Conservation (phyloP, 2,329 filamentous ascomycete species). For the Ceratocystis lukuohia region DNA sequence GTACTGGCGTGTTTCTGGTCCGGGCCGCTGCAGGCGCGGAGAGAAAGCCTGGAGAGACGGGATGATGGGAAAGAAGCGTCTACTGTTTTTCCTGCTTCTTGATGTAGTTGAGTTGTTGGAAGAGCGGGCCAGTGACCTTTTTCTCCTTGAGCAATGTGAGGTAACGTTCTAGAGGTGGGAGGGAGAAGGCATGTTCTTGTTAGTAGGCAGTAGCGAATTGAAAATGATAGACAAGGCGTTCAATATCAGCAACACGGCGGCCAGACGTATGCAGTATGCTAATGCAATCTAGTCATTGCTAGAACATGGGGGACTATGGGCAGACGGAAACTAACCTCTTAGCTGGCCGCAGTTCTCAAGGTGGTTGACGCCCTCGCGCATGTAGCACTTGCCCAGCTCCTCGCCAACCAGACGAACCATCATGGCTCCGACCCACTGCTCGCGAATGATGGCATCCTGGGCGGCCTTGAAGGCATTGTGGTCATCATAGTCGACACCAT, state of each 20-base stretch:
- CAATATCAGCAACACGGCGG: not conserved
- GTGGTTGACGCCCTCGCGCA: slow-evolving; percentile 72
- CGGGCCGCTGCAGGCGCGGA: not conserved
- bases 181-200: slow-evolving; percentile 11
- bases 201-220: slow-evolving; percentile 7
- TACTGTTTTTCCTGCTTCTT: slow-evolving; percentile 34
- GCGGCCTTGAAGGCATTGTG: slow-evolving; percentile 68
- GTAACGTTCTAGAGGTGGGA: slow-evolving; percentile 51
- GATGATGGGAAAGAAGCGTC: not conserved
- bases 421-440: slow-evolving; percentile 84
- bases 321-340: slow-evolving; percentile 49
- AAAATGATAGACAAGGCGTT: not conserved
- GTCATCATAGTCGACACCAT: slow-evolving; percentile 77
- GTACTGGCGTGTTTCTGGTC: slow-evolving; percentile 9
- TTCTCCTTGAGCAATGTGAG: slow-evolving; percentile 62
- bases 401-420: slow-evolving; percentile 72
- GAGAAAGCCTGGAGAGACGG: not conserved
- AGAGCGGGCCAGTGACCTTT: slow-evolving; percentile 66
- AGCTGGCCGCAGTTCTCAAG: slow-evolving; percentile 73
- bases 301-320: not conserved
- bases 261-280: no score
- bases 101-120: slow-evolving; percentile 66
- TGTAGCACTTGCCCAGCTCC: slow-evolving; percentile 77
- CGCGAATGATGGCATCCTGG: slow-evolving; percentile 67
- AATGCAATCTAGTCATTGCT: not conserved